phyloP scores from a whole-genome alignment of 2,329 filamentous ascomycete genomes.

The Helicocarpus griseus region DNA sequence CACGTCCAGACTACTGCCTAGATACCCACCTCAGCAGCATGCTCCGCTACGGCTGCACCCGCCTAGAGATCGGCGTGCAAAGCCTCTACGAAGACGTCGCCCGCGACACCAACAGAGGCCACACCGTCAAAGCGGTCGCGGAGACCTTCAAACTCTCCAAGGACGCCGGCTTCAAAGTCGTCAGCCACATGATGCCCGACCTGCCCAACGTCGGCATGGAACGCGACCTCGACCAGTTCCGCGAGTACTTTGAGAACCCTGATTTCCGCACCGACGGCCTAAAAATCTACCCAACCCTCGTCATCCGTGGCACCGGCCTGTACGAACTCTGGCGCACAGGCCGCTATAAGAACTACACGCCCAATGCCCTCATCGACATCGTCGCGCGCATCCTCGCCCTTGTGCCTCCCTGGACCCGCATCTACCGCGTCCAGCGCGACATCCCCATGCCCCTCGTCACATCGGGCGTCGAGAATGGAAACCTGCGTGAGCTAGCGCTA shows the following conservation, averaged over 20 bases:
- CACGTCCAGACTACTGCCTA: constrained; percentile 89
- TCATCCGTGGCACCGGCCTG: constrained; percentile 89
- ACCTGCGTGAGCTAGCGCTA: constrained; percentile 82
- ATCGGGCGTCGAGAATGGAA: constrained; percentile 95
- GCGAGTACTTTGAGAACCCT: constrained; percentile 95
- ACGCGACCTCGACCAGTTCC: constrained; percentile 90
- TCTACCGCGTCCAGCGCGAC: constrained; percentile 95
- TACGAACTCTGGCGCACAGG: constrained; percentile 98
- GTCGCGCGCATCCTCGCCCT: constrained; percentile 93
- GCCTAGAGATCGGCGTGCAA: constrained; percentile 90
- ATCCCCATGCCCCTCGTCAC: constrained; percentile 99
- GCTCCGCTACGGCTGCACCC: constrained; percentile 94
- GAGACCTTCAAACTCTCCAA: constrained; percentile 97
- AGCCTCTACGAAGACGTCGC: constrained; percentile 96
- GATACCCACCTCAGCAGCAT: constrained; percentile 93
- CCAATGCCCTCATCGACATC: constrained; percentile 89
- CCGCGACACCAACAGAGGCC: constrained; percentile 92
- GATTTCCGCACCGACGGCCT: constrained; percentile 92
- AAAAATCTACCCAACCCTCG: constrained; percentile 95
- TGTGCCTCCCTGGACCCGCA: constrained; percentile 93
- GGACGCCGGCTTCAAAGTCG: constrained; percentile 96
- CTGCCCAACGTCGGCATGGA: constrained; percentile 98
- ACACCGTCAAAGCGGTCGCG: constrained; percentile 88
- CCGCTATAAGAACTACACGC: constrained; percentile 96
- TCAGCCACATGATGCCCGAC: constrained; percentile 99